Evolutionary conservation across 805 yeast genomes (phyloP).

Genomic region (Vanderwaltozyma tropicalis): DNA sequence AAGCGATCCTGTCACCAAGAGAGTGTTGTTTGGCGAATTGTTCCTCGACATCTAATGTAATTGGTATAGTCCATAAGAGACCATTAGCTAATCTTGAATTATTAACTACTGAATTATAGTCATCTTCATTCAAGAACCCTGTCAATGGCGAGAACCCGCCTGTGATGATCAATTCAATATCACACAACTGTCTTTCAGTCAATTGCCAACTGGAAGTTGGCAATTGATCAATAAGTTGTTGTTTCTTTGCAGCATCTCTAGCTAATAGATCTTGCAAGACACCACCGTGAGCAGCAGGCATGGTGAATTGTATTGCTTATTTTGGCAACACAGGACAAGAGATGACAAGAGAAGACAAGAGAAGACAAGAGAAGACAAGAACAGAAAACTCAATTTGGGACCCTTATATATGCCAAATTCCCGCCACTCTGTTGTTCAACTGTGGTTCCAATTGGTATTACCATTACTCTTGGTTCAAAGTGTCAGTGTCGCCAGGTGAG

Average conservation of each 20-base stretch:
- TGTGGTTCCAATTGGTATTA: no score
- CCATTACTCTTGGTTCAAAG: no score
- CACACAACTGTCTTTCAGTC: constrained; percentile 86
- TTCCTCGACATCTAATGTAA: constrained; percentile 67
- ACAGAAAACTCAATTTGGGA: not conserved
- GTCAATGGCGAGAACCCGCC: constrained; percentile 88
- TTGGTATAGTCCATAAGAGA: constrained; percentile 84
- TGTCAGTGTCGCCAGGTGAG: no score
- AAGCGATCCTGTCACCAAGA: constrained; percentile 41
- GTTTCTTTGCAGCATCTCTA: constrained; percentile 61
- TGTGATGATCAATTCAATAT: constrained; percentile 77
- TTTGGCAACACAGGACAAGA: not conserved
- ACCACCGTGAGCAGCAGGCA: constrained; percentile 91
- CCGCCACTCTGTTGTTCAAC: no score
- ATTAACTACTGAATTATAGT: constrained; percentile 54
- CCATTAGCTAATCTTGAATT: constrained; percentile 68
- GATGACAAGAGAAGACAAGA: not conserved
- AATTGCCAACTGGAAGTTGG: constrained; percentile 36
- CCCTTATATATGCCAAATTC: not conserved
- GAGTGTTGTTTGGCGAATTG: constrained; percentile 19
- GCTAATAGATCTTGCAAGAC: constrained; percentile 71
- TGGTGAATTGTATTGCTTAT: constrained; percentile 11
- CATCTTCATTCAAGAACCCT: constrained; percentile 54
- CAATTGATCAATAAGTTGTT: constrained; percentile 50
- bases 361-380: not conserved